Evolutionary conservation across 1,284 basidiomycete species (phyloP).

Genomic region (Moesziomyces antarcticus): DNA sequence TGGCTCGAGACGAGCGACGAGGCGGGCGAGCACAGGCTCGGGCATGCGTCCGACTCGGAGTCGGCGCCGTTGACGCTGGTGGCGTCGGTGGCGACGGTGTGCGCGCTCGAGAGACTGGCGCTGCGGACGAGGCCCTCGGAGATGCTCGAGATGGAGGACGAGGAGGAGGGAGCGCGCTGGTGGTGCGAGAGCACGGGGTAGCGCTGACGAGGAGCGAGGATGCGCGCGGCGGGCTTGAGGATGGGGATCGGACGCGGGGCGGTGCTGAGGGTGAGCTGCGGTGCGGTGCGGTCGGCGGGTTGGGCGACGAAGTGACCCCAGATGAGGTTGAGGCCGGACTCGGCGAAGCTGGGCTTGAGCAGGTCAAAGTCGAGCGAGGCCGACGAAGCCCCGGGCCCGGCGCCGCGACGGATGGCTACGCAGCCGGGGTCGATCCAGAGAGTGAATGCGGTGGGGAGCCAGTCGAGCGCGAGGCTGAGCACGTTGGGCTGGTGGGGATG

Average conservation of each 20-base stretch:
- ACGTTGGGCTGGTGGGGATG: conserved; percentile 12
- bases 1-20: conserved; percentile 20
- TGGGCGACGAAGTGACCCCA: conserved; percentile 44
- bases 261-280: conserved; percentile 34
- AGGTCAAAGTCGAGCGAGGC: conserved; percentile 24
- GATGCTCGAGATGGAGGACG: conserved; percentile 23
- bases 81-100: conserved; percentile 37
- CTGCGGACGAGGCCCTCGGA: conserved; percentile 29
- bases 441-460: conserved; percentile 43
- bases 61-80: conserved; percentile 27
- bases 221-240: conserved; percentile 23
- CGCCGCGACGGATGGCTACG: conserved; percentile 50
- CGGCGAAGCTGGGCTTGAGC: conserved; percentile 5
- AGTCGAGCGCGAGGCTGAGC: conserved; percentile 25
- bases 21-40: conserved; percentile 39
- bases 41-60: conserved; percentile 25
- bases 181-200: conserved; percentile 16
- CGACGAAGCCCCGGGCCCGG: conserved; percentile 42
- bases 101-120: conserved; percentile 31
- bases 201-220: not conserved
- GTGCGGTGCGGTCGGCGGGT: conserved; percentile 5
- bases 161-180: conserved; percentile 23
- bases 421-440: conserved; percentile 62
- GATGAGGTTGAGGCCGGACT: conserved; percentile 29
- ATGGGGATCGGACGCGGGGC: conserved; percentile 35